Evolutionary conservation across 2,329 filamentous ascomycete genomes (phyloP).

Genomic region (Nemania serpens): DNA sequence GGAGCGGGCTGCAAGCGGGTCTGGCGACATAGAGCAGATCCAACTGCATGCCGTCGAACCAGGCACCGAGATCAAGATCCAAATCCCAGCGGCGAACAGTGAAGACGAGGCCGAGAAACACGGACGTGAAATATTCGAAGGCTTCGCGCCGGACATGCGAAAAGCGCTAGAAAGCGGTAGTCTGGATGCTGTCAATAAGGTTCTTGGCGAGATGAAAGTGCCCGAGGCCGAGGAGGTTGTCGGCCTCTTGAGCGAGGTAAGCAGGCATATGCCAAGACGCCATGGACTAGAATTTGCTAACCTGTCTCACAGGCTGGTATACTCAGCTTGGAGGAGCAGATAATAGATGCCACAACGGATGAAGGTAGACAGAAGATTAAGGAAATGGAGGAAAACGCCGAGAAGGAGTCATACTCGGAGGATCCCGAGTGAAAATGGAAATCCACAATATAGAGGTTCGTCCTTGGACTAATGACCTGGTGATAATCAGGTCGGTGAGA

Average conservation of each 20-base stretch:
- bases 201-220: slow-evolving; percentile 85
- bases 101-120: slow-evolving; percentile 67
- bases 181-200: slow-evolving; percentile 85
- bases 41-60: slow-evolving; percentile 96
- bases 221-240: slow-evolving; percentile 87
- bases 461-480: background rate
- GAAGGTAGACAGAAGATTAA: slow-evolving; percentile 79
- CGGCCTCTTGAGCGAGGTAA: slow-evolving; percentile 73
- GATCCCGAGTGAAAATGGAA: slow-evolving; percentile 48
- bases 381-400: slow-evolving; percentile 68
- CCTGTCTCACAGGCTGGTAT: slow-evolving; percentile 68
- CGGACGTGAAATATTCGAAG: slow-evolving; percentile 77
- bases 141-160: slow-evolving; percentile 80
- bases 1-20: slow-evolving; percentile 54
- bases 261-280: slow-evolving; percentile 27
- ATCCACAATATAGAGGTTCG: background rate
- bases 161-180: slow-evolving; percentile 85
- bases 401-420: slow-evolving; percentile 43
- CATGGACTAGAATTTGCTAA: slow-evolving; percentile 31
- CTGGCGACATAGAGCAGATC: slow-evolving; percentile 84
- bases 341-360: slow-evolving; percentile 93
- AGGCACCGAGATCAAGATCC: slow-evolving; percentile 87
- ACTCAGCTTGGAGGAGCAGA: slow-evolving; percentile 86
- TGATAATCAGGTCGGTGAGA: background rate
- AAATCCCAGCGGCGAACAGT: slow-evolving; percentile 71